Percentiles rank a stretch among this genome's conserved stretches.
phyloP scores from a whole-genome alignment of 2,329 filamentous ascomycete genomes.

The Talaromyces atroroseus region DNA sequence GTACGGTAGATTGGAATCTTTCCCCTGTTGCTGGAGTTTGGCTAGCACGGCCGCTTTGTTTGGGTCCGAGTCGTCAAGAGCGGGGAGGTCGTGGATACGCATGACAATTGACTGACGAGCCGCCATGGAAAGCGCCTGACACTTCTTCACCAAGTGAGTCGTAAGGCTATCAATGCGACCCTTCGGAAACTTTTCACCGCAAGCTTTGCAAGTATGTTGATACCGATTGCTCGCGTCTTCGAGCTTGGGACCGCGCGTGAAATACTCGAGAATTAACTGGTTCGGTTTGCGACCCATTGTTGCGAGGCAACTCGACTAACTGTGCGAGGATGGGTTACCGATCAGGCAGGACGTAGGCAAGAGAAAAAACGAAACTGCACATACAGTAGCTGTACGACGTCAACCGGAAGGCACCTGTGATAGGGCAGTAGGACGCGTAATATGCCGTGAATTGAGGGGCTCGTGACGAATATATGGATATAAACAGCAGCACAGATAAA shows the following conservation, averaged over 20 bases:
- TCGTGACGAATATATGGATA: background rate
- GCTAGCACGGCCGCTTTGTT: slow-evolving; percentile 35
- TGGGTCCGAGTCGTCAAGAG: slow-evolving; percentile 40
- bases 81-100: slow-evolving; percentile 64
- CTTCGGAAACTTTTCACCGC: slow-evolving; percentile 84
- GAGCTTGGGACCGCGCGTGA: slow-evolving; percentile 78
- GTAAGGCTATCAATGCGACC: slow-evolving; percentile 79
- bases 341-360: background rate
- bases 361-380: background rate
- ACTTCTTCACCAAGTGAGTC: slow-evolving; percentile 79
- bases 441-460: background rate
- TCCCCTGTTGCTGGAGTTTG: slow-evolving; percentile 28
- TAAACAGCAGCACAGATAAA: background rate
- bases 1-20: slow-evolving; percentile 38
- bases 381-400: slow-evolving; percentile 2
- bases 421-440: background rate
- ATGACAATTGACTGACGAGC: slow-evolving; percentile 72
- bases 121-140: slow-evolving; percentile 67
- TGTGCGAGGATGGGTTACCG: background rate
- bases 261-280: slow-evolving; percentile 79
- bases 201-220: slow-evolving; percentile 82
- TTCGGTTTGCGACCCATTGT: slow-evolving; percentile 80
- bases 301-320: background rate
- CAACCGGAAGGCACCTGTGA: background rate
- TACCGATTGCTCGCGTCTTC: slow-evolving; percentile 88